Base-by-base conservation (phyloP, 176 grass and related monocot species). In the Paspalum notatum region DNA sequence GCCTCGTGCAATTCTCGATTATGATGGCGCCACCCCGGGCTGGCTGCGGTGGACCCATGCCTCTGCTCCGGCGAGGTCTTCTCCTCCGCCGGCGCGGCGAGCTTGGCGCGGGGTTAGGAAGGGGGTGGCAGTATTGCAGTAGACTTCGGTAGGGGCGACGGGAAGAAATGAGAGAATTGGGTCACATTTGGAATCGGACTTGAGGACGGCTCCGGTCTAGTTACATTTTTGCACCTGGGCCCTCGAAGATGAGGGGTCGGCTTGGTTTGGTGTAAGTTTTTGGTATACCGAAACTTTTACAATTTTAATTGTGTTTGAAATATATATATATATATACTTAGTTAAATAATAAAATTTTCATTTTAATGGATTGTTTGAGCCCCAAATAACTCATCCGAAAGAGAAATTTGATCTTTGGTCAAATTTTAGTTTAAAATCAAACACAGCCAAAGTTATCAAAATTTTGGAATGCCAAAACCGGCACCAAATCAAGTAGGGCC, bases 1-100 rank as follows among this genome's bases (percentile, higher is more conserved):
- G 91, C 67, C 86, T 85, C 58, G 92, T 82, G 64, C 54, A 82
- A 21, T 81, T 83, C 83, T 91, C 77, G 79, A 98, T 87, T 78
- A 89, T 79, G 86, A 98, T 98, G 78, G 24, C 14, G 24, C 80
- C 62, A 59, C 80, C 81, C 75, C 80, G 87, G 52, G 83, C 66
- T 13, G 44, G 50, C 51, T 87, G 85, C 55, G 57, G 69, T 17
- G 85, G 70, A n/a, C 79, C 80, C 92, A 94, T 94, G 67, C 79
- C 43, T 49, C 62, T 55, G 25, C 57, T 62, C 77, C 67, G 16
- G 61, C 62, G 81, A 90, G 41, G 42, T 67, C 75, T 12, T 24
- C 72, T 20, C 67, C 55, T 68, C 22, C 55, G 66, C 76, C 71
- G 66, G 60, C 77, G 48, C 69, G 37, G 38, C 55, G 55, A 55